These are phyloP conservation scores for Kingdonia uniflora DNA, from an alignment of 164 flowering plant species.

Conservation along the genomic window DNA sequence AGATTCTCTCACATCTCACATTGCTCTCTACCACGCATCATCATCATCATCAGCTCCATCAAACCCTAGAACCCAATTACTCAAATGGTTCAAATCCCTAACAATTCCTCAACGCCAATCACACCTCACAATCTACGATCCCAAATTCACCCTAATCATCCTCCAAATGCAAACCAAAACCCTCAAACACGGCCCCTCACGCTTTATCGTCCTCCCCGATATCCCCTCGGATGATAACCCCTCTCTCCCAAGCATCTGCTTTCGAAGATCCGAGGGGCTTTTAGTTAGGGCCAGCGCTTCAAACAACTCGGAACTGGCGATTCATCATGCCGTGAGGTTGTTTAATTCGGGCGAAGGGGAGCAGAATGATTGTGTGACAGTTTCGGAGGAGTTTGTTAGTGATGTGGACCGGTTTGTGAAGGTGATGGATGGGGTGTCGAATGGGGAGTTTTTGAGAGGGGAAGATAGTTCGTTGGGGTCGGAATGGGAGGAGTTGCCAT, in stretches of 20 bases:
- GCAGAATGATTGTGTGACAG: constrained; percentile 43
- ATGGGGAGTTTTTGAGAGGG: constrained; percentile 62
- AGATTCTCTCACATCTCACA: constrained; percentile 73
- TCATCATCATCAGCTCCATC: constrained; percentile 19
- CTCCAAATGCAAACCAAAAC: constrained; percentile 48
- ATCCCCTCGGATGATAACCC: constrained; percentile 32
- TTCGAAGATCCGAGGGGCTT: constrained; percentile 58
- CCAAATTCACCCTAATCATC: constrained; percentile 38
- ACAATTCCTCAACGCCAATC: constrained; percentile 57
- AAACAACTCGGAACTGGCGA: constrained; percentile 20
- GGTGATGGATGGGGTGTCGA: constrained; percentile 59
- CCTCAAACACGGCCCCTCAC: constrained; percentile 33
- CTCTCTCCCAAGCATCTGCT: constrained; percentile 52
- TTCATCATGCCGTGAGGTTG: constrained; percentile 32
- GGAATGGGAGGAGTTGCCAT: constrained; percentile 69
- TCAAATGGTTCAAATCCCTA: constrained; percentile 83
- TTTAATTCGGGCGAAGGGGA: constrained; percentile 60
- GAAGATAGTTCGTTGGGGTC: constrained; percentile 39
- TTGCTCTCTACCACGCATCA: constrained; percentile 59
- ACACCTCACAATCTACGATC: constrained; percentile 49
- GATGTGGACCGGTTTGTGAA: constrained; percentile 53
- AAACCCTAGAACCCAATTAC: constrained; percentile 47
- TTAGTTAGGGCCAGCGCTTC: constrained; percentile 38
- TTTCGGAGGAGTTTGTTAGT: constrained; percentile 52
- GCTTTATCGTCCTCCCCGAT: constrained; percentile 68